phyloP scores from a whole-genome alignment of 805 yeast genomes.

The Zygosaccharomyces bisporus region DNA sequence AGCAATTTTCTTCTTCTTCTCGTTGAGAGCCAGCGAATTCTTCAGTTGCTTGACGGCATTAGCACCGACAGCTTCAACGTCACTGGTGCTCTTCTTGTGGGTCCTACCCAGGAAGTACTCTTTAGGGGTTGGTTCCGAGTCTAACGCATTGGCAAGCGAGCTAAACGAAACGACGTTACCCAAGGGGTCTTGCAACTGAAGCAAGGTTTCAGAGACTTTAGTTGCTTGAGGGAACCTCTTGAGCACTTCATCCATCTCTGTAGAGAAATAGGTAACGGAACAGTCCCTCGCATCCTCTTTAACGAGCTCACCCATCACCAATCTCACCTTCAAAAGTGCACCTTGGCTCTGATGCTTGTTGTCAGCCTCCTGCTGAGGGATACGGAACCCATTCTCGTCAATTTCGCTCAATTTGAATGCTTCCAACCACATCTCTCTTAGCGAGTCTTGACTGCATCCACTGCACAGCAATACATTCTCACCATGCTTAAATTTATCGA shows the following conservation, averaged over 20 bases:
- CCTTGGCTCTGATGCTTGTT: conserved; percentile 43
- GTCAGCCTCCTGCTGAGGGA: conserved; percentile 45
- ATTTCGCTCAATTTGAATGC: conserved; percentile 58
- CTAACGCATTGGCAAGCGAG: conserved; percentile 41
- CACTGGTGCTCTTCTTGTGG: conserved; percentile 11
- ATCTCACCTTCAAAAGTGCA: conserved; percentile 46
- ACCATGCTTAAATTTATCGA: conserved; percentile 46
- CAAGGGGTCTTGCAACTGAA: conserved; percentile 54
- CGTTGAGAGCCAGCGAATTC: conserved; percentile 15
- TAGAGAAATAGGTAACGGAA: conserved; percentile 40
- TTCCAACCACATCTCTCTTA: conserved; percentile 71
- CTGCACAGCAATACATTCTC: conserved; percentile 34
- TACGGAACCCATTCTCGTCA: conserved; percentile 58
- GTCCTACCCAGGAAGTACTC: conserved; percentile 22
- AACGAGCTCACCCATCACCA: conserved; percentile 36
- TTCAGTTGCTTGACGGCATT: conserved; percentile 22
- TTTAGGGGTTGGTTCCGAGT: conserved; percentile 24
- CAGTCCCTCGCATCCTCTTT: conserved; percentile 31
- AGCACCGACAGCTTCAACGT: conserved; percentile 13
- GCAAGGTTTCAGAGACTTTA: conserved; percentile 20
- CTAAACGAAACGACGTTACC: conserved; percentile 59
- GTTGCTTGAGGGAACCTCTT: conserved; percentile 26
- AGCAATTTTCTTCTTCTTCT: conserved; percentile 52
- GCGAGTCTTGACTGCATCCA: conserved; percentile 64
- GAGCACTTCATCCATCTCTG: conserved; percentile 35